Evolutionary conservation across 371 early-diverging fungal species (phyloP).

Genomic region (Circinella minor): DNA sequence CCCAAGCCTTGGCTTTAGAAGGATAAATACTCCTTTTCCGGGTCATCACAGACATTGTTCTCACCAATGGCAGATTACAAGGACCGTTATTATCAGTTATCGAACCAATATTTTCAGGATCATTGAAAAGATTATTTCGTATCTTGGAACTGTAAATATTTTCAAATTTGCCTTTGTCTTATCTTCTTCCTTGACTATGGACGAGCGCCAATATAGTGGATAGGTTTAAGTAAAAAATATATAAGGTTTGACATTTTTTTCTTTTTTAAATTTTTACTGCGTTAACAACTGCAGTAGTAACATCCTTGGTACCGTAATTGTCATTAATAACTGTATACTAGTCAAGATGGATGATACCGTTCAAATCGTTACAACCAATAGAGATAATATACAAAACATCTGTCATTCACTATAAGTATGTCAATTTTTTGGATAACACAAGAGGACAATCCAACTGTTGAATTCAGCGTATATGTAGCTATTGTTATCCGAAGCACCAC

Average conservation of each 20-base stretch:
- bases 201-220: conserved; percentile 28
- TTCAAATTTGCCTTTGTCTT: conserved; percentile 15
- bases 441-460: conserved; percentile 22
- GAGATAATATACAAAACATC: conserved; percentile 26
- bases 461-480: conserved; percentile 19
- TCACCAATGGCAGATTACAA: conserved; percentile 33
- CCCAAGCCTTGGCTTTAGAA: conserved; percentile 24
- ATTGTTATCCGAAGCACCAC: conserved; percentile 62
- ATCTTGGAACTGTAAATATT: conserved; percentile 29
- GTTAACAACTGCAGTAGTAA: conserved; percentile 18
- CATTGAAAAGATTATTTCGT: conserved; percentile 13
- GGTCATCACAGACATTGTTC: conserved; percentile 23
- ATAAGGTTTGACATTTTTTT: conserved; percentile 23
- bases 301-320: conserved; percentile 16
- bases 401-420: conserved; percentile 14
- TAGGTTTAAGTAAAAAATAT: conserved; percentile 18
- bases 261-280: conserved; percentile 17
- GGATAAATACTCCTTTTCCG: conserved; percentile 25
- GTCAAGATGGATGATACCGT: conserved; percentile 27
- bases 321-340: conserved; percentile 23
- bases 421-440: conserved; percentile 27
- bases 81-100: conserved; percentile 23
- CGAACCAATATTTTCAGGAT: conserved; percentile 16
- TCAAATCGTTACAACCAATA: conserved; percentile 34
- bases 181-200: conserved; percentile 17